Conservation (phyloP, 2,329 filamentous ascomycete genomes). For the Chrysoporthe cubensis region DNA sequence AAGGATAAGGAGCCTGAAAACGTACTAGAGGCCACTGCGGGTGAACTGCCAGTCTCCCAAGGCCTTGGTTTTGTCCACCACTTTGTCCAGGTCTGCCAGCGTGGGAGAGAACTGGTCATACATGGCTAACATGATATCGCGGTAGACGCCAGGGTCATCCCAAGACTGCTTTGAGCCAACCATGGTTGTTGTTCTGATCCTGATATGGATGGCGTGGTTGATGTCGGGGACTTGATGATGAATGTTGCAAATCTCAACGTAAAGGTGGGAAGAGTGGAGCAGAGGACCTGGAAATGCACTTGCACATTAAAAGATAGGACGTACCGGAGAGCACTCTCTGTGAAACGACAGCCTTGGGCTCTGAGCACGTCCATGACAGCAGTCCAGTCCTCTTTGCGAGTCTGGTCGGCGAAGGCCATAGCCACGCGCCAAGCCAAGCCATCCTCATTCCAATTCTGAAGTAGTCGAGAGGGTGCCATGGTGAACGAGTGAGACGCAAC, state of each 20-base stretch:
- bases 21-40: constrained; percentile 30
- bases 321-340: neutral
- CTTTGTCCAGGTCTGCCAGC: constrained; percentile 30
- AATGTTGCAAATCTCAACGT: neutral
- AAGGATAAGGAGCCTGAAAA: neutral
- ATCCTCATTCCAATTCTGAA: constrained; percentile 6
- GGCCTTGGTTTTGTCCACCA: constrained; percentile 31
- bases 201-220: neutral
- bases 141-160: constrained; percentile 44
- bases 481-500: neutral
- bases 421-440: constrained; percentile 2
- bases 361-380: neutral
- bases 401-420: neutral
- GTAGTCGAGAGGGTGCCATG: neutral
- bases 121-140: constrained; percentile 48
- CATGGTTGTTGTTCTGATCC: neutral
- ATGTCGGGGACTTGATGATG: neutral
- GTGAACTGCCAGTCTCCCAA: constrained; percentile 33
- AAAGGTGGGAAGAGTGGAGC: neutral
- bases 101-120: constrained; percentile 42
- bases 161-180: constrained; percentile 34
- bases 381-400: neutral
- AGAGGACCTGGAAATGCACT: neutral
- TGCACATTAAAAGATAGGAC: neutral
- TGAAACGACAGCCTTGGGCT: neutral